Conservation (phyloP, 1,284 basidiomycete genomes). For the Violaceomyces palustris region DNA sequence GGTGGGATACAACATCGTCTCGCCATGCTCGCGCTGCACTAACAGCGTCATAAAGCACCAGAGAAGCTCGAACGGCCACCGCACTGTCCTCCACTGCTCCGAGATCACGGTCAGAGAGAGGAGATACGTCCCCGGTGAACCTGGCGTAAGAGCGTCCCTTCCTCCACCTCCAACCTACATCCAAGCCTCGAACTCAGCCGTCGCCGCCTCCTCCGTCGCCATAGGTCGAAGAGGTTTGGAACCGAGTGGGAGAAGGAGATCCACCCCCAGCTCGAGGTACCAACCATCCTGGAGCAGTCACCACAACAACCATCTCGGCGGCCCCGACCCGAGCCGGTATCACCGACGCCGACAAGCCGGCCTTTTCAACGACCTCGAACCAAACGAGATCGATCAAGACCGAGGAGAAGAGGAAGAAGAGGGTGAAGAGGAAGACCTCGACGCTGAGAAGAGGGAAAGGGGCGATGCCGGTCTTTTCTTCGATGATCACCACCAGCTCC, state of each 20-base stretch:
- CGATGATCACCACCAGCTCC: constrained; percentile 7
- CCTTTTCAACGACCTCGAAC: not conserved
- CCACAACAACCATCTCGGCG: no score
- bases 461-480: constrained; percentile 9
- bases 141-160: constrained; percentile 58
- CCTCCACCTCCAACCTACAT: constrained; percentile 10
- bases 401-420: constrained; percentile 4
- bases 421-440: constrained; percentile 17
- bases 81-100: constrained; percentile 78
- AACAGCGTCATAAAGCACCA: constrained; percentile 54
- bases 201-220: not conserved
- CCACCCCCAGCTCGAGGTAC: no score
- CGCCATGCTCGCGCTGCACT: constrained; percentile 48
- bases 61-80: constrained; percentile 69
- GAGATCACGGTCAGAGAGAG: constrained; percentile 70
- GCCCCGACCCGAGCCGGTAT: not conserved
- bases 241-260: not conserved
- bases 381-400: constrained; percentile 11
- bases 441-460: constrained; percentile 30
- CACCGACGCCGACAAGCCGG: not conserved
- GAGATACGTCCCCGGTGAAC: constrained; percentile 65
- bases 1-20: constrained; percentile 55
- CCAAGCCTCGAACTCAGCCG: not conserved
- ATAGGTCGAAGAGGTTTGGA: not conserved
- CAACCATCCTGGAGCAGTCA: no score